Base-by-base conservation (phyloP, 768 basidiomycete species). In the Macrolepiota dolichaula region DNA sequence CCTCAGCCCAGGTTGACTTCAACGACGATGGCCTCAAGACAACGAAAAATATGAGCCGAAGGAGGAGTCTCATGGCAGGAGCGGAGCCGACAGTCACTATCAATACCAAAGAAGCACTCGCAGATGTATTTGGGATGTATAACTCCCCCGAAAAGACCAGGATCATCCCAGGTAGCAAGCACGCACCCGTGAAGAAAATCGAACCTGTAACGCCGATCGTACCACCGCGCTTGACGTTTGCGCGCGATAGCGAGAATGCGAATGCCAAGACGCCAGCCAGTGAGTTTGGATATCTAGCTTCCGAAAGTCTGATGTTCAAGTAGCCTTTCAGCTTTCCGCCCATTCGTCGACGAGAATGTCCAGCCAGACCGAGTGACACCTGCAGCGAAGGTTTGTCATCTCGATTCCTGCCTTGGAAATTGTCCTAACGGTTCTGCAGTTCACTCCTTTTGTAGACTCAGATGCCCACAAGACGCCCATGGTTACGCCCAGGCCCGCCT, bases 41-140 rank as follows among this genome's bases (percentile, higher is more conserved):
- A 38, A 79, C 76, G 38, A 76, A 74, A 36, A 71, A 72, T 66
- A 74, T 75, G 57, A 76, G 75, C 27, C 76, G 84, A 57, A 83
- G 77, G 74, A 81, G 79, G 62, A 65, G 81, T 35, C 69, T 76
- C 61, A 74, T 72, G 9, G 68, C 70, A 29, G 80, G 73, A 15
- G 79, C 77, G 15, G 92, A 94, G 71, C 91, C 92, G 3, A 94
- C 92, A 0, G 88, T 98, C 5, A 99, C 97, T 0, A 94, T 98
- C 67, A 97, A 97, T 71, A 99, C 97, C 29, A 96, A 94, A 71
- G 92, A 94, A 64, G 97, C 97, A 3, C 80, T 97, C 36, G 91
- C 86, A 12, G 94, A 98, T 69, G 94, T 98, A 44, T 94, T 96
- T 74, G 90, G 88, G 55, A 94, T 98, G 89, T 98, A 95, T 71